Conservation (phyloP, 1,284 basidiomycete genomes). For the Fistulinella staudtii region DNA sequence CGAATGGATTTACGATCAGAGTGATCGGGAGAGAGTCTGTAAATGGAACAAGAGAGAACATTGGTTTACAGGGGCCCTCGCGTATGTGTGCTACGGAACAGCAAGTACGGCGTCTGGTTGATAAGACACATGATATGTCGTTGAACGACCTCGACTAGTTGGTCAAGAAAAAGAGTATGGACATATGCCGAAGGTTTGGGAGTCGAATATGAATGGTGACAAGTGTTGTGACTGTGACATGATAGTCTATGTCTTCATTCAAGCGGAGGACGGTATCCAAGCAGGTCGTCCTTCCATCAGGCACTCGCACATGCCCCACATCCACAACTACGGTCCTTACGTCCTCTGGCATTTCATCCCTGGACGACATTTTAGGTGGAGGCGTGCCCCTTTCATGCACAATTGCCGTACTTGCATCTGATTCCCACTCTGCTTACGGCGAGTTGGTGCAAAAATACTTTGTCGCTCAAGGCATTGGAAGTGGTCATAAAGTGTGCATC, state of each 20-base stretch:
- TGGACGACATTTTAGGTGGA: slow-evolving; percentile 95
- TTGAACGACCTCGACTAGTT: slow-evolving; percentile 28
- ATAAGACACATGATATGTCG: slow-evolving; percentile 15
- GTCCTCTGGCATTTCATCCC: slow-evolving; percentile 87
- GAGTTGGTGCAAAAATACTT: slow-evolving; percentile 87
- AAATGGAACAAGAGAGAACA: slow-evolving; percentile 1
- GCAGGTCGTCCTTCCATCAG: slow-evolving; percentile 41
- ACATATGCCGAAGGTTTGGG: too few species aligned
- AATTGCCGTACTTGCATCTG: slow-evolving; percentile 73
- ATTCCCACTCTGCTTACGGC: slow-evolving; percentile 82
- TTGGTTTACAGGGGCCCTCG: not conserved
- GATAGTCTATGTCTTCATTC: slow-evolving; percentile 72
- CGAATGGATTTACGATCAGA: slow-evolving; percentile 38
- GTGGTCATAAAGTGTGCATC: slow-evolving; percentile 65
- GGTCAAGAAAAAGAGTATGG: not conserved
- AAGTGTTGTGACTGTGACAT: slow-evolving; percentile 16
- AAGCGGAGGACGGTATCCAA: slow-evolving; percentile 59
- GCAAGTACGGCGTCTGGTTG: slow-evolving; percentile 12
- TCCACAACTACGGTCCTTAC: slow-evolving; percentile 61
- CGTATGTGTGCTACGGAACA: not conserved
- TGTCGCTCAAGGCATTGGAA: slow-evolving; percentile 79
- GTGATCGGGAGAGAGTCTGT: slow-evolving; percentile 25
- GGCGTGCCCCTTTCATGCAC: slow-evolving; percentile 85
- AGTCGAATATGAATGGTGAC: slow-evolving; percentile 9
- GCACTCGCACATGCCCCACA: slow-evolving; percentile 64